phyloP scores from a whole-genome alignment of 2,329 filamentous ascomycete species.

The Rutstroemia sp. region DNA sequence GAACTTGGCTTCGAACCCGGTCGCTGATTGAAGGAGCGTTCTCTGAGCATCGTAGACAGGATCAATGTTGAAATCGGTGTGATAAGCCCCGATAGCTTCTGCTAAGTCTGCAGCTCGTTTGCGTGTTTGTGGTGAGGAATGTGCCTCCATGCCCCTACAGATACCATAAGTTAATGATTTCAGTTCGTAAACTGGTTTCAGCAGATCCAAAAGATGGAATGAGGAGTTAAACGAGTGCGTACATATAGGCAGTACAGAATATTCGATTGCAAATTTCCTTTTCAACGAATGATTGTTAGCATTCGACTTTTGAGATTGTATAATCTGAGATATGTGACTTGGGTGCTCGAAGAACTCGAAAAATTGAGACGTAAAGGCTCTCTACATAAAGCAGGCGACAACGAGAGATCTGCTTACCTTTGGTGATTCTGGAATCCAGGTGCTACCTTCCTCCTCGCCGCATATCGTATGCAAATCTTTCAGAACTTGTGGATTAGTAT shows the following conservation, averaged over 20 bases:
- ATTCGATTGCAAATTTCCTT: no score
- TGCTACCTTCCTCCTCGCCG: slow-evolving; percentile 38
- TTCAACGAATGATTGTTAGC: no score
- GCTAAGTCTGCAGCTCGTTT: slow-evolving; percentile 55
- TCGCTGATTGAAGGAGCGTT: slow-evolving; percentile 47
- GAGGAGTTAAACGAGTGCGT: no score
- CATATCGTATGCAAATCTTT: slow-evolving; percentile 42
- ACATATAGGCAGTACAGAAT: no score
- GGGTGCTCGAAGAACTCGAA: no score
- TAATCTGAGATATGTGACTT: no score
- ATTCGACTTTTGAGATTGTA: no score
- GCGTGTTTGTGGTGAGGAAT: slow-evolving; percentile 40
- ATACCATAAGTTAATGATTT: no score
- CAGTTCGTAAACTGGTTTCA: no score
- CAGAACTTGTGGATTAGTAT: slow-evolving; percentile 45
- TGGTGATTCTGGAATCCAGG: slow-evolving; percentile 34
- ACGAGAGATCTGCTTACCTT: slow-evolving; percentile 36
- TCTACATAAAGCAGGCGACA: no score
- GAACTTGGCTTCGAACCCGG: slow-evolving; percentile 53
- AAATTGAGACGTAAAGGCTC: no score
- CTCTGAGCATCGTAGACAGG: slow-evolving; percentile 9
- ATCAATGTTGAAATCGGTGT: slow-evolving; percentile 54
- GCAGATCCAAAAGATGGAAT: no score
- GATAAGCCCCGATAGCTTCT: slow-evolving; percentile 59
- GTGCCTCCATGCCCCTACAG: slow-evolving; percentile 50